Percentiles rank a stretch among this genome's conserved stretches.
These are phyloP conservation scores for Myxozyma neotropica DNA, from an alignment of 805 yeast species.

Conservation along the genomic window DNA sequence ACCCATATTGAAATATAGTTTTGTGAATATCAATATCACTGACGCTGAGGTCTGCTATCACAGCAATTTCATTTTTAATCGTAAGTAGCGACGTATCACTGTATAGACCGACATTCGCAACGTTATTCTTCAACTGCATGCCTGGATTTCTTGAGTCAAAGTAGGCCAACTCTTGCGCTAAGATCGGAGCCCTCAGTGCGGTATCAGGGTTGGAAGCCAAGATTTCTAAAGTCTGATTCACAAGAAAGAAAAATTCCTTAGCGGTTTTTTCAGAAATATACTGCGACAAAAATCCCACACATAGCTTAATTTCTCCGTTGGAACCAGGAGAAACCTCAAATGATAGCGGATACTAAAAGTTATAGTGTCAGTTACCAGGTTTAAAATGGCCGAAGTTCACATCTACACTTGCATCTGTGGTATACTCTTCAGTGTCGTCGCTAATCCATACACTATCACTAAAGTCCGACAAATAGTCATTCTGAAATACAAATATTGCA, in stretches of 20 bases:
- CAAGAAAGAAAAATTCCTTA: background rate
- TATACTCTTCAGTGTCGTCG: background rate
- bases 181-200: background rate
- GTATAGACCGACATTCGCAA: background rate
- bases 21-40: background rate
- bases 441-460: conserved; percentile 19
- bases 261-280: conserved; percentile 4
- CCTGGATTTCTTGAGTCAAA: background rate
- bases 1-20: conserved; percentile 32
- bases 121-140: background rate
- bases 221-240: background rate
- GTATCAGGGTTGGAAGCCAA: background rate
- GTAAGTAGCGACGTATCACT: background rate
- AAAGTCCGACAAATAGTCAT: background rate
- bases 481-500: conserved; percentile 30
- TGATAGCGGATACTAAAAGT: conserved; percentile 26
- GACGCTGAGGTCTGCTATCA: conserved; percentile 2
- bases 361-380: background rate
- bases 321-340: conserved; percentile 19
- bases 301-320: background rate
- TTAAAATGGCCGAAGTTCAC: background rate
- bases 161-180: too few relatives aligned
- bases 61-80: conserved; percentile 7
- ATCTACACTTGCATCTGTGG: conserved; percentile 6
- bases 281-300: conserved; percentile 10